phyloP scores from a whole-genome alignment of 768 basidiomycete species.

The Phlebiopsis gigantea region DNA sequence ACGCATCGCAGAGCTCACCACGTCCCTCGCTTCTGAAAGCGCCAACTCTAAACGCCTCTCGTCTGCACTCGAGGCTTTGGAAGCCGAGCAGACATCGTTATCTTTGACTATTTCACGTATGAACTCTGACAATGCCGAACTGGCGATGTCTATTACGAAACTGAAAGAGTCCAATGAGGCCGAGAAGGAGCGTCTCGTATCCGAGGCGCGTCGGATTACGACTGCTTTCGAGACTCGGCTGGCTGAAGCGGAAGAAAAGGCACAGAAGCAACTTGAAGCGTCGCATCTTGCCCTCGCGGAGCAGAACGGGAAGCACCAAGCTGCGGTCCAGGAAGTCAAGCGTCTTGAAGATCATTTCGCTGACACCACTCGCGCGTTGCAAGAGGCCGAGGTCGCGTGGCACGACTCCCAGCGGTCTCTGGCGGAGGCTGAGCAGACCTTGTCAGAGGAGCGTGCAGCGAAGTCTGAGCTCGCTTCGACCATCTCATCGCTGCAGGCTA shows the following conservation, averaged over 20 bases:
- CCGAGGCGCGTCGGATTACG: not conserved
- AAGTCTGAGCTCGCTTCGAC: not conserved
- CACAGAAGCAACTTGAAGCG: not conserved
- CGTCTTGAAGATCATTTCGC: not conserved
- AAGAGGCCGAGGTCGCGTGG: not conserved
- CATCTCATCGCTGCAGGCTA: not conserved
- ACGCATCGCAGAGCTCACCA: not conserved
- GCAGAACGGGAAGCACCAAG: not conserved
- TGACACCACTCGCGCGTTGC: not conserved
- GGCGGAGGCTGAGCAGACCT: not conserved
- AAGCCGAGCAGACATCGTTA: not conserved
- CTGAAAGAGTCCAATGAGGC: not conserved
- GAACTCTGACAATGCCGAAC: not conserved
- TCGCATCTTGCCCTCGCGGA: not conserved
- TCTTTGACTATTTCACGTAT: conserved; percentile 1
- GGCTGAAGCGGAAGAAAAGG: not conserved
- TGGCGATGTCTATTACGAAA: not conserved
- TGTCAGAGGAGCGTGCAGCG: not conserved
- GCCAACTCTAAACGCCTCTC: conserved; percentile 1
- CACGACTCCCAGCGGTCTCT: not conserved
- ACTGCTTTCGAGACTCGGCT: not conserved
- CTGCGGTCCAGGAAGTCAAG: not conserved
- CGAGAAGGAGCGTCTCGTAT: not conserved
- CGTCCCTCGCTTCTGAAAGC: not conserved
- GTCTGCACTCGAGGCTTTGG: not conserved